Base-by-base conservation (phyloP, 2,329 filamentous ascomycete genomes). In the Fusarium sp. region DNA sequence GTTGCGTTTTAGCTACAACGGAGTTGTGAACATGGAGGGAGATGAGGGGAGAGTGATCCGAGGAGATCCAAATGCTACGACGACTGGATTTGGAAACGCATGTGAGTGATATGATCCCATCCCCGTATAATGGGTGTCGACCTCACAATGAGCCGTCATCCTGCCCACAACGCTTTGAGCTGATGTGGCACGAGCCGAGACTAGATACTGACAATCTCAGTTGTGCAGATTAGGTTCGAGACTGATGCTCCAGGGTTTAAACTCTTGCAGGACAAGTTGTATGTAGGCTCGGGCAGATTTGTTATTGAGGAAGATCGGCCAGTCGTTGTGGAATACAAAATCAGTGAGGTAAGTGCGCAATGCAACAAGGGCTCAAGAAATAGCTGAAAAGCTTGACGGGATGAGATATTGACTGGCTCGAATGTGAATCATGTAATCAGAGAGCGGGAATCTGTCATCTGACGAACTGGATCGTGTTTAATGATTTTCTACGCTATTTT, bases 301-400 rank as follows among this genome's bases (percentile, higher is more conserved):
- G 75, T 83, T 35, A 70, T 83, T 35, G 78, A 80, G 44, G 64
- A 76, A 44, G 77, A 79, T 14, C 73, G 79, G 50, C 73, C 78
- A 30, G 69, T 78, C 20, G 70, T 80, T 32, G 81, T 84, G 23
- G 82, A 84, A 73, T 83, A 83, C 71, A 83, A 83, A 69, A 82
- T 84, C 67, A 83, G 81, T 59, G 78, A 83, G 62, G 80, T 83
- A 18, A 76, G 71, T 15, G 75, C 77, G 10, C 66, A 67, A 18
- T 78, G 75, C 40, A 69, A 66, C 11, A 67, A 66, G 40, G 53
- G 60, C 27, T 27, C 50, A 26, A 53, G 52, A 44, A 37, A 26
- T 37, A 46, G 45, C 14, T 71, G 38, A 74, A 27, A 52, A 20
- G 17, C 30, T 52, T 41, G 33, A 46, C 40, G 27, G 33, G 27